A percentile compares a stretch with the other conserved stretches of the same genome.
Conservation (phyloP, 176 grass and related monocot genomes). For the Raddia distichophylla region DNA sequence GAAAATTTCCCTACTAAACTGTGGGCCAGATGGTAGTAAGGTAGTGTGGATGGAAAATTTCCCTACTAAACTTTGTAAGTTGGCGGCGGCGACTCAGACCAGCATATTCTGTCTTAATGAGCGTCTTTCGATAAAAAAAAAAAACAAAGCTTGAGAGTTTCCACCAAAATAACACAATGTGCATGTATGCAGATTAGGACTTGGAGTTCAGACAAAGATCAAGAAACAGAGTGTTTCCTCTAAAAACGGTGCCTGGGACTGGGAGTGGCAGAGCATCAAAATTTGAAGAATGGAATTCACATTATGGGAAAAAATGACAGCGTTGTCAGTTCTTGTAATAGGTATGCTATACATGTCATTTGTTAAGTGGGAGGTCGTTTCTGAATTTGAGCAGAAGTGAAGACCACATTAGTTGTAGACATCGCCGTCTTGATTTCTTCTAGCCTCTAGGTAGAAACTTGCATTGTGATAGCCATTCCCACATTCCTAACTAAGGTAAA, state of each 20-base stretch:
- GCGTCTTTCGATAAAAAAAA: no score
- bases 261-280: not conserved
- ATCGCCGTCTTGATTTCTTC: not conserved
- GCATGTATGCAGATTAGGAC: not conserved
- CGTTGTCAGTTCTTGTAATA: conserved; percentile 24
- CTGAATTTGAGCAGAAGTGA: not conserved
- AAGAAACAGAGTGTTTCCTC: not conserved
- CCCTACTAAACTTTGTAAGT: no score
- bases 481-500: not conserved
- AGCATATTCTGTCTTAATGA: no score
- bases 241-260: no score
- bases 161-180: not conserved
- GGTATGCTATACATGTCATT: conserved; percentile 3
- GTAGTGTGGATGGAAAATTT: no score
- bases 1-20: no score
- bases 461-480: not conserved
- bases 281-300: not conserved
- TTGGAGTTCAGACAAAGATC: not conserved
- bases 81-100: no score
- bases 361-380: not conserved
- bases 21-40: no score
- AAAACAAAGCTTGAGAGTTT: no score
- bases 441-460: not conserved
- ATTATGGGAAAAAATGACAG: not conserved
- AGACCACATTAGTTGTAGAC: not conserved